These are phyloP conservation scores for Trypanosomatidae sp. DNA, from an alignment of 208 protist genomes.

Conservation along the genomic window DNA sequence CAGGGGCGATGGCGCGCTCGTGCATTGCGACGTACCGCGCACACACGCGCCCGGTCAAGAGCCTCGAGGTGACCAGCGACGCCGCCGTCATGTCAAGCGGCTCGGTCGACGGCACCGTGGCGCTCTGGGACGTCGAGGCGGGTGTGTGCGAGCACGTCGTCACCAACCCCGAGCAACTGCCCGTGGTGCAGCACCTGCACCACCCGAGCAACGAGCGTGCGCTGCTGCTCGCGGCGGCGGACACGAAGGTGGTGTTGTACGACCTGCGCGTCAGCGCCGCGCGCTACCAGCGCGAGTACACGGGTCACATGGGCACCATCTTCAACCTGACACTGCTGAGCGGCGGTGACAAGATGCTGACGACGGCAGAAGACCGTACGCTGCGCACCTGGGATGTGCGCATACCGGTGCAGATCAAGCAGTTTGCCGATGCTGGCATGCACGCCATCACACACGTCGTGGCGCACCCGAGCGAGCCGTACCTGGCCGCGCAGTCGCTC, in stretches of 20 bases:
- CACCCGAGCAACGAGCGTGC: conserved; percentile 39
- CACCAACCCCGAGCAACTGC: conserved; percentile 40
- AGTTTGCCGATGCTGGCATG: conserved; percentile 92
- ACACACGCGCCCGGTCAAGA: conserved; percentile 86
- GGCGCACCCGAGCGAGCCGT: conserved; percentile 82
- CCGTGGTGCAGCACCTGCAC: conserved; percentile 60
- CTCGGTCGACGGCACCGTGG: conserved; percentile 77
- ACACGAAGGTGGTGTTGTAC: conserved; percentile 70
- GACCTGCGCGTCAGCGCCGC: conserved; percentile 60
- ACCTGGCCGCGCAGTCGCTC: conserved; percentile 88
- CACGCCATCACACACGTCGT: conserved; percentile 85
- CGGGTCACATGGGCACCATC: conserved; percentile 92
- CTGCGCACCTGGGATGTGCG: conserved; percentile 95
- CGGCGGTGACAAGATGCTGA: conserved; percentile 85
- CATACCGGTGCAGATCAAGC: conserved; percentile 94
- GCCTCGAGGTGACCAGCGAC: conserved; percentile 79
- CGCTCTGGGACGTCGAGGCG: conserved; percentile 93
- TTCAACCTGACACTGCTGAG: conserved; percentile 93
- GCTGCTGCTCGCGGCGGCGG: conserved; percentile 49
- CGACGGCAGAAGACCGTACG: conserved; percentile 93
- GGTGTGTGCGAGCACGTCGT: conserved; percentile 49
- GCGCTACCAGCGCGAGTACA: conserved; percentile 86
- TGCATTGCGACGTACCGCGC: conserved; percentile 89
- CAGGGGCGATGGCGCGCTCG: conserved; percentile 14
- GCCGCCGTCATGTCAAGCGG: conserved; percentile 86